Conservation (phyloP, 768 basidiomycete species). For the Mycena belliarum region DNA sequence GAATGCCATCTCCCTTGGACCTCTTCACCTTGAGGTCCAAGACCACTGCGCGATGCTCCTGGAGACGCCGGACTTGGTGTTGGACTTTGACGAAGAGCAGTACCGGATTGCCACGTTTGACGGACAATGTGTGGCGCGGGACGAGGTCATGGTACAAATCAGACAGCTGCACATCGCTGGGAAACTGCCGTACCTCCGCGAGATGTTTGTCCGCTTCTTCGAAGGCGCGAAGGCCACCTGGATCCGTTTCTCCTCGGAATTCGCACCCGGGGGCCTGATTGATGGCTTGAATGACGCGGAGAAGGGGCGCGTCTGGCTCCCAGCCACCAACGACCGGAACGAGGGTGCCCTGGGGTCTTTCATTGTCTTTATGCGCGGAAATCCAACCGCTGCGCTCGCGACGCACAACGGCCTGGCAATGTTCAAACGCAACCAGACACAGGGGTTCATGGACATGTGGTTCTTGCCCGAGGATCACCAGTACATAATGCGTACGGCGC, state of each 20-base stretch:
- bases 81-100: conserved; percentile 10
- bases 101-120: not conserved
- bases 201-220: conserved; percentile 15
- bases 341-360: conserved; percentile 16
- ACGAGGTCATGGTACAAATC: not conserved
- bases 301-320: conserved; percentile 5
- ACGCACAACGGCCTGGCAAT: conserved; percentile 5
- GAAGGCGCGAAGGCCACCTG: conserved; percentile 18
- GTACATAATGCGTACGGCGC: not conserved
- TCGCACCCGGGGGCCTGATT: conserved; percentile 17
- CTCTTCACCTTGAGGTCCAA: conserved; percentile 17
- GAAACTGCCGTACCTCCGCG: conserved; percentile 6
- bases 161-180: not conserved
- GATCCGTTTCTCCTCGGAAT: conserved; percentile 17
- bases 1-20: conserved; percentile 21
- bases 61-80: conserved; percentile 15
- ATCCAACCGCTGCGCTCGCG: not conserved
- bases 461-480: conserved; percentile 5
- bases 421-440: conserved; percentile 3
- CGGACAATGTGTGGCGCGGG: conserved; percentile 15
- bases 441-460: conserved; percentile 8
- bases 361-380: not conserved
- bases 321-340: conserved; percentile 18
- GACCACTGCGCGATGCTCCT: conserved; percentile 14
- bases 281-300: not conserved